phyloP scores from a whole-genome alignment of 768 basidiomycete species.

The Leccinum fibrillosum region DNA sequence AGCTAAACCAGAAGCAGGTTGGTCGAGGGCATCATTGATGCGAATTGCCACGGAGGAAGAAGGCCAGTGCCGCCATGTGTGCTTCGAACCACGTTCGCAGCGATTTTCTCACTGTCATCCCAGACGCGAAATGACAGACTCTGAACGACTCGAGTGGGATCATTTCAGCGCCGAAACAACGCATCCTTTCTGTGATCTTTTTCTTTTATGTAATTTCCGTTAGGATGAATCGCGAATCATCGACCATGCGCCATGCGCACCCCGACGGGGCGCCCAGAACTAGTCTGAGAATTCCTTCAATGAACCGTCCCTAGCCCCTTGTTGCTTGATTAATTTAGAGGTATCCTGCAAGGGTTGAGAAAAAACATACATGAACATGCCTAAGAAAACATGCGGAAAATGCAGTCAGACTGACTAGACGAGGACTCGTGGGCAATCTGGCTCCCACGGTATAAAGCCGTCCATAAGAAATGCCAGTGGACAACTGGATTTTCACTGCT shows the following conservation, averaged over 20 bases:
- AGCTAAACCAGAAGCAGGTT: neutral
- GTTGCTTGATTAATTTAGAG: neutral
- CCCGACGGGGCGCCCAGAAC: slow-evolving; percentile 1
- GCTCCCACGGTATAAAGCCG: neutral
- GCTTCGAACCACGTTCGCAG: neutral
- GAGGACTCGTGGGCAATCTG: neutral
- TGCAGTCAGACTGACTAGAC: neutral
- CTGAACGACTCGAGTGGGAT: neutral
- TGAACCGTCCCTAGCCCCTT: neutral
- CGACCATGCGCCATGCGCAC: slow-evolving; percentile 5
- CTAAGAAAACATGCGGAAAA: neutral
- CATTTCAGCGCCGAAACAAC: slow-evolving; percentile 4
- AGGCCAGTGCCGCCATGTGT: neutral
- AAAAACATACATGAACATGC: neutral
- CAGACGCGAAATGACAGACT: neutral
- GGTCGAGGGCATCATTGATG: neutral
- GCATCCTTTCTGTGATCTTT: neutral
- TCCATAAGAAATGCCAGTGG: neutral
- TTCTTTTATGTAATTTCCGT: neutral
- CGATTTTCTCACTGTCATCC: neutral
- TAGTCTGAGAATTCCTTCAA: neutral
- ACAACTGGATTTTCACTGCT: neutral
- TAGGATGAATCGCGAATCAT: slow-evolving; percentile 2
- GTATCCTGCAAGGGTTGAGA: neutral
- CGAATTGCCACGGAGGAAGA: neutral